These are phyloP conservation scores for Sclerotinia borealis DNA, from an alignment of 2,329 filamentous ascomycete genomes.

Conservation along the genomic window DNA sequence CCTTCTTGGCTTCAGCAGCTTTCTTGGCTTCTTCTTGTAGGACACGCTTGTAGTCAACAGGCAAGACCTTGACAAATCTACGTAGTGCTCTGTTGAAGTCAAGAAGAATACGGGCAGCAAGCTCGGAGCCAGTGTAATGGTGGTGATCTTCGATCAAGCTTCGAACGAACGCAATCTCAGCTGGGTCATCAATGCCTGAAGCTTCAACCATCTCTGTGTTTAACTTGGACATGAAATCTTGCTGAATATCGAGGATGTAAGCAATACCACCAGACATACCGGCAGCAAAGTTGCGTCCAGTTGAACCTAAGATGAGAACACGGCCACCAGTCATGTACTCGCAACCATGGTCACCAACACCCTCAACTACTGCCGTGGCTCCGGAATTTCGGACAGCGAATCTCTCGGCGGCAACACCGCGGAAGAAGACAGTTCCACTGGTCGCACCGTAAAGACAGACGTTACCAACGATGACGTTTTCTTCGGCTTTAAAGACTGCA, in stretches of 20 bases:
- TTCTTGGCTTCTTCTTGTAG: constrained; percentile 80
- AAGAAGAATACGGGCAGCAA: constrained; percentile 86
- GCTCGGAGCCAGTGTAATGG: constrained; percentile 94
- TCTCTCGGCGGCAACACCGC: constrained; percentile 90
- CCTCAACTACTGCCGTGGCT: constrained; percentile 92
- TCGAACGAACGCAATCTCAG: constrained; percentile 84
- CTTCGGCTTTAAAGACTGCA: constrained; percentile 90
- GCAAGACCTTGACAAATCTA: constrained; percentile 88
- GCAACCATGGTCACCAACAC: constrained; percentile 91
- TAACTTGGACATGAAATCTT: constrained; percentile 87
- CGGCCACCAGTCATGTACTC: constrained; percentile 99
- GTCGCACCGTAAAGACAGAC: constrained; percentile 94
- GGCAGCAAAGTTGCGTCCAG: constrained; percentile 93
- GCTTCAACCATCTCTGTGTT: constrained; percentile 98
- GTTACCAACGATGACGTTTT: constrained; percentile 91
- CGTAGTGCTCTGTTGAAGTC: constrained; percentile 90
- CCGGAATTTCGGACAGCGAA: constrained; percentile 97
- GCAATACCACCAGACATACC: constrained; percentile 99
- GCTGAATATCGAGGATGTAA: constrained; percentile 83
- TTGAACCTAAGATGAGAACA: constrained; percentile 77
- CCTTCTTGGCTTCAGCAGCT: constrained; percentile 76
- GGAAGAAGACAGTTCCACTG: constrained; percentile 88
- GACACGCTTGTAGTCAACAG: constrained; percentile 93
- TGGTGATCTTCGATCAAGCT: constrained; percentile 94
- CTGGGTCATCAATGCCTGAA: constrained; percentile 72